Evolutionary conservation across 1,139 yeast genomes (phyloP).

Genomic region (Arxiozyma bovina): DNA sequence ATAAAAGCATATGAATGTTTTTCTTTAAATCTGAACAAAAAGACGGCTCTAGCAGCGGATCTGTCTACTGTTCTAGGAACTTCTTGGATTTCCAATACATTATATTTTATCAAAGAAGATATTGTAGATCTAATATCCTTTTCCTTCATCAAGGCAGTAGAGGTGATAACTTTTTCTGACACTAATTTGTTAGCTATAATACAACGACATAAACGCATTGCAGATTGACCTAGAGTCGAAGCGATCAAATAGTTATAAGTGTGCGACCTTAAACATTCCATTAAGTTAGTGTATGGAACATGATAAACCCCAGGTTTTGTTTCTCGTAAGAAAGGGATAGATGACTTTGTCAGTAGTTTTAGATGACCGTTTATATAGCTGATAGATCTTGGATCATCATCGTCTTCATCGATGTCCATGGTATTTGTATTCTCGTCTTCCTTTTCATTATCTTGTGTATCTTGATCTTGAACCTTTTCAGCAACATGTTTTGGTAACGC

Average conservation of each 20-base stretch:
- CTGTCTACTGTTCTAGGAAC: constrained; percentile 88
- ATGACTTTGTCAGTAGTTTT: constrained; percentile 40
- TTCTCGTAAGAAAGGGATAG: constrained; percentile 42
- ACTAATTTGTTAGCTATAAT: constrained; percentile 58
- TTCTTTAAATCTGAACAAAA: constrained; percentile 67
- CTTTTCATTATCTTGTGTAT: constrained; percentile 17
- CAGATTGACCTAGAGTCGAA: constrained; percentile 48
- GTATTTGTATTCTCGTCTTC: constrained; percentile 23
- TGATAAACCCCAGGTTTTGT: constrained; percentile 37
- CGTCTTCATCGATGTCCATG: constrained; percentile 20
- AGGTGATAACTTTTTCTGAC: constrained; percentile 78
- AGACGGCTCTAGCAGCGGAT: constrained; percentile 83
- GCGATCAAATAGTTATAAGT: constrained; percentile 56
- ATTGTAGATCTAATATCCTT: constrained; percentile 63
- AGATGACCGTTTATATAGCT: constrained; percentile 38
- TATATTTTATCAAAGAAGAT: constrained; percentile 46
- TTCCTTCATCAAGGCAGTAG: constrained; percentile 66
- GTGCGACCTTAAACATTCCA: constrained; percentile 41
- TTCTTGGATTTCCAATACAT: constrained; percentile 72
- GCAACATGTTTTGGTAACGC: constrained; percentile 13
- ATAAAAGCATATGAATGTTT: constrained; percentile 41
- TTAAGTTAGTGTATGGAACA: constrained; percentile 39
- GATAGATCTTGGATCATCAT: constrained; percentile 26
- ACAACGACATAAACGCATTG: constrained; percentile 59
- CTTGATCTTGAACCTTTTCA: constrained; percentile 16